These are phyloP conservation scores for Tilletia setariae DNA, from an alignment of 1,284 basidiomycete species.

Conservation along the genomic window DNA sequence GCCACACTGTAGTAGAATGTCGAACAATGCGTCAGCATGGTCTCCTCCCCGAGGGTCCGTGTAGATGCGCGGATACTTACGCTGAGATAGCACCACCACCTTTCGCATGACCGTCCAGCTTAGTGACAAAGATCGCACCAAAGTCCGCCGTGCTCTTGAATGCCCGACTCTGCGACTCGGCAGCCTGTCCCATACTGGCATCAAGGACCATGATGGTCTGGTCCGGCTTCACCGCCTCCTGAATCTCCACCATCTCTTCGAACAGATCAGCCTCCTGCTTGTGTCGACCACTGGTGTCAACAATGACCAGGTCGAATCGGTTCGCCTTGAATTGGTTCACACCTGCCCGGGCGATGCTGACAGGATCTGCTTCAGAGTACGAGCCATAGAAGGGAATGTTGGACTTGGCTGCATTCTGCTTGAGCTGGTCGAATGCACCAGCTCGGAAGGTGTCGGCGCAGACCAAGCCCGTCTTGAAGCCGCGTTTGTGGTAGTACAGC, in stretches of 20 bases:
- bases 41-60: neutral
- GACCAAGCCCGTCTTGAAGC: constrained; percentile 96
- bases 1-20: constrained; percentile 69
- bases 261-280: constrained; percentile 97
- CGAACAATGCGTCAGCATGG: constrained; percentile 12
- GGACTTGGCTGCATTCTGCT: constrained; percentile 92
- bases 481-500: constrained; percentile 93
- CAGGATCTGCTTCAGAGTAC: constrained; percentile 98
- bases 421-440: constrained; percentile 91
- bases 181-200: constrained; percentile 76
- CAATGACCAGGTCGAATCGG: constrained; percentile 96
- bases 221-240: constrained; percentile 79
- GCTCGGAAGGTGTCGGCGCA: constrained; percentile 99
- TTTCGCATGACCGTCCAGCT: constrained; percentile 99
- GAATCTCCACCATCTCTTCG: constrained; percentile 96
- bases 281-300: constrained; percentile 95
- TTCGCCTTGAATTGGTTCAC: constrained; percentile 97
- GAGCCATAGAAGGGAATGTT: constrained; percentile 99
- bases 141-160: constrained; percentile 98
- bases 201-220: constrained; percentile 59
- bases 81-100: constrained; percentile 99
- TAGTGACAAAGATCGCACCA: constrained; percentile 98
- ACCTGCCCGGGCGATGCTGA: constrained; percentile 87
- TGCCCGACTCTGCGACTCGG: constrained; percentile 88
- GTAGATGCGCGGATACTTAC: constrained; percentile 56